Conservation (phyloP, 2,329 filamentous ascomycete species). For the Paecilomyces dactylethromorphus region DNA sequence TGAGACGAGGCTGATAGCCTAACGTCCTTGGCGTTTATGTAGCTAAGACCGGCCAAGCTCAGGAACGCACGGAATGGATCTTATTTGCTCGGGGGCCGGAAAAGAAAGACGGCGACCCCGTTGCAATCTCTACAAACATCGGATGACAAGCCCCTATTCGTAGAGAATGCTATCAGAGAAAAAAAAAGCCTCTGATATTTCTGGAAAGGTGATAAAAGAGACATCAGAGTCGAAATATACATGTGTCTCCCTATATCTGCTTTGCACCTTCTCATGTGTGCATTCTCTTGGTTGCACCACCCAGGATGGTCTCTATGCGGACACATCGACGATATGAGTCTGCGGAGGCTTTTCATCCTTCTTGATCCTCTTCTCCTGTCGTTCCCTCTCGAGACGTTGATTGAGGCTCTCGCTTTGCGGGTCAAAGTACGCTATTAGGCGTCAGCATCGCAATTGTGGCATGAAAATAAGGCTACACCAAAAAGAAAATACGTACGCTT, state of each 20-base stretch:
- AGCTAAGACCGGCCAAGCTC: neutral
- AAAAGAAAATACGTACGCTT: slow-evolving; percentile 28
- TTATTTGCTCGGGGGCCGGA: no score
- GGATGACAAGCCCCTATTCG: no score
- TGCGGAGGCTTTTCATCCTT: neutral
- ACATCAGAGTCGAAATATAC: neutral
- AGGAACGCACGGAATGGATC: no score
- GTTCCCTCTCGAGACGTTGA: slow-evolving; percentile 4
- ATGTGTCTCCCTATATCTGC: neutral
- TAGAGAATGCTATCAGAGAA: no score
- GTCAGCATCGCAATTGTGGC: neutral
- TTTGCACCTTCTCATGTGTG: neutral
- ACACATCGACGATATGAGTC: neutral
- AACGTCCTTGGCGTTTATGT: neutral
- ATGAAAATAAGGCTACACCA: neutral
- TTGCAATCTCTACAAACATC: no score
- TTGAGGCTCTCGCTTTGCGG: slow-evolving; percentile 13
- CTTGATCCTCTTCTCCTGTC: neutral
- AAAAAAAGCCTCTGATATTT: no score
- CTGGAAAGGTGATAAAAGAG: no score
- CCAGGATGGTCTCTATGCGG: neutral
- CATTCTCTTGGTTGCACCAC: neutral
- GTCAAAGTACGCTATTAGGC: slow-evolving; percentile 8
- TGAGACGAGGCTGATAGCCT: neutral
- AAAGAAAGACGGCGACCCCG: no score